Percentiles rank a stretch among this genome's conserved stretches.
phyloP scores from a whole-genome alignment of 2,329 filamentous ascomycete genomes.

The Trichocomaceae sp. region DNA sequence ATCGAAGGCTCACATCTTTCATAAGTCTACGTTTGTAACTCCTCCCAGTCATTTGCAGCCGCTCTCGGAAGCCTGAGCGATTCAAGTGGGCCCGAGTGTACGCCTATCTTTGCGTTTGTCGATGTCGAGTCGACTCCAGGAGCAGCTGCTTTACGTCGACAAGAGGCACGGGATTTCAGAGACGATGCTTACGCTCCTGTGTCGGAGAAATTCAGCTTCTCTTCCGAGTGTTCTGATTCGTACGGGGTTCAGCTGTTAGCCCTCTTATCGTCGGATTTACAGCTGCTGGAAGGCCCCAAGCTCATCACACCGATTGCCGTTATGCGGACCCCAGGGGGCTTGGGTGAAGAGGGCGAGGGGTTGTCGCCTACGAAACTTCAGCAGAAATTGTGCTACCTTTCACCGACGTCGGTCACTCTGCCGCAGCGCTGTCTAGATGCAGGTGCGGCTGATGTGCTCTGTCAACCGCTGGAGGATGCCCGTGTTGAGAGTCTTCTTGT shows the following conservation, averaged over 20 bases:
- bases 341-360: conserved; percentile 3
- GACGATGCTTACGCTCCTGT: conserved; percentile 27
- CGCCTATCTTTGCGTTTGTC: conserved; percentile 51
- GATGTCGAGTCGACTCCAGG: conserved; percentile 43
- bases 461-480: conserved; percentile 67
- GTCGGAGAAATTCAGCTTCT: conserved; percentile 37
- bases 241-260: conserved; percentile 45
- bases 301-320: conserved; percentile 46
- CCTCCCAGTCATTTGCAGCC: conserved; percentile 46
- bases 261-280: conserved; percentile 44
- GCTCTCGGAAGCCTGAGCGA: conserved; percentile 49
- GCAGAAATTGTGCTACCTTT: conserved; percentile 17
- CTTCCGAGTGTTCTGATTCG: conserved; percentile 40
- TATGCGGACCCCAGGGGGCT: conserved; percentile 25
- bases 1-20: background rate
- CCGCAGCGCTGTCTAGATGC: conserved; percentile 72
- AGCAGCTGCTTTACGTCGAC: conserved; percentile 27
- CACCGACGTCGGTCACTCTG: conserved; percentile 44
- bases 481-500: conserved; percentile 70
- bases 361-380: background rate
- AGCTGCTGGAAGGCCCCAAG: conserved; percentile 44
- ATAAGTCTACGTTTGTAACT: conserved; percentile 50
- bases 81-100: conserved; percentile 39
- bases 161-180: conserved; percentile 26
- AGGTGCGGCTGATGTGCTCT: conserved; percentile 79